Base-by-base conservation (phyloP, 805 yeast species). In the Candida silvicultrix region DNA sequence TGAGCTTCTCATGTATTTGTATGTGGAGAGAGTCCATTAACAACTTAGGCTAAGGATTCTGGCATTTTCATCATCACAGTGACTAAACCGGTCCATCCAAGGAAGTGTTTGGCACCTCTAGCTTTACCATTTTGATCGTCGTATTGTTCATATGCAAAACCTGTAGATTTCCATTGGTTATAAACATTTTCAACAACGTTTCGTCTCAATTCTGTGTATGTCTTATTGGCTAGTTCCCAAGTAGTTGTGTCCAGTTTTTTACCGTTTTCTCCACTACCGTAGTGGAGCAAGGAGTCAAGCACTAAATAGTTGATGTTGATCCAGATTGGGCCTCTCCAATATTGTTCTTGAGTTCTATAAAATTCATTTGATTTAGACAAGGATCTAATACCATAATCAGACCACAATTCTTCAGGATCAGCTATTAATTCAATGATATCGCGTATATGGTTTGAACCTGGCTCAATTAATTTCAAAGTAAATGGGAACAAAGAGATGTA, bases 281-380 rank as follows among this genome's bases (percentile, higher is more conserved):
- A 92, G 60, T 79, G 67, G 29, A 69, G 63, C 50, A 94, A 68
- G 5, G 86, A 75, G 44, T 89, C 94, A 38, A 94, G 69, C 5
- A 83, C 71, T 63, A 94, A 68, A 59, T 89, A 92, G 68, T 94
- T 94, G 58, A 94, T 85, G 62, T 89, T 86, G 55, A 89, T 71
- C 98, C 98, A 94, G 23, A 94, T 74, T 18, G 95, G 88, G 1
- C 97, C 94, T 51, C 96, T 77, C 99, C 99, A 94, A 68, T 94
- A 94, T 64, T 92, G 83, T 59, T 94, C 99, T 8, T 75, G 92
- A 0, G 82, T 77, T 45, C 85, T 85, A 66, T 84, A 94, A 48
- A 59, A 67, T 19, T 68, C 68, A 55, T 86, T 90, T 5, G 71
- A 55, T 56, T 79, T 80, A 1, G 96, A 85, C 34, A 94, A 68